Base-by-base conservation (phyloP, 495 filamentous ascomycete species). In the Xylaria cubensis region DNA sequence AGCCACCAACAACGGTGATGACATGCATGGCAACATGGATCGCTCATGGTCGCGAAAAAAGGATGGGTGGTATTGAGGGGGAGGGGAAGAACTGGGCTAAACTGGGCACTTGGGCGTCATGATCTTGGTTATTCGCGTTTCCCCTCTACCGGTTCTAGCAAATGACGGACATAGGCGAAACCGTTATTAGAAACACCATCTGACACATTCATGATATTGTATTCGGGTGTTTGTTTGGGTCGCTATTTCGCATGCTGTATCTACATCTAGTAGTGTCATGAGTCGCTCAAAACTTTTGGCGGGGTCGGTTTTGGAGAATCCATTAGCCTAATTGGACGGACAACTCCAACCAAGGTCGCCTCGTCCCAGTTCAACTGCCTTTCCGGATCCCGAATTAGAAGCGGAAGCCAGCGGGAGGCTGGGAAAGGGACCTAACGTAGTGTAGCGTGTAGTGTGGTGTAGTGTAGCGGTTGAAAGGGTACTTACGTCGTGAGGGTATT, bases 321-420 rank as follows among this genome's bases (percentile, higher is more conserved):
- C 48, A 67, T 62, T 70, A 58, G 67, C 56, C 53, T 50, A 62
- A 70, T 50, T 64, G 39, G 32, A 39, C 15, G 32, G 41, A 19
- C 65, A 29, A 1, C 36, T 41, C 55, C 29, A 44, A 36, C 41
- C 29, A 44, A 36, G 34, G 66, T 41, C 15, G 41, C 41, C 42
- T 61, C 41, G 42, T 61, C 56, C 68, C n/a, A 63, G 59, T 70
- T 13, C 9, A 70, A 63, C 68, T 63, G 24, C 58, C 46, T 26
- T 53, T 64, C 68, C 56, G 68, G 58, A 32, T 70, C 42, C 58
- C 68, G 68, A 70, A 70, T 70, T 63, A 70, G 58, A 70, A 63
- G 67, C 68, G 58, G 68, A 70, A 70, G 29, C 68, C 68, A 62
- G 46, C 68, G 46, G 41, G 68, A 41, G 56, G 53, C n/a, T 48